These are phyloP conservation scores for Pichia sp. DNA, from an alignment of 1,139 yeast species.

Conservation along the genomic window DNA sequence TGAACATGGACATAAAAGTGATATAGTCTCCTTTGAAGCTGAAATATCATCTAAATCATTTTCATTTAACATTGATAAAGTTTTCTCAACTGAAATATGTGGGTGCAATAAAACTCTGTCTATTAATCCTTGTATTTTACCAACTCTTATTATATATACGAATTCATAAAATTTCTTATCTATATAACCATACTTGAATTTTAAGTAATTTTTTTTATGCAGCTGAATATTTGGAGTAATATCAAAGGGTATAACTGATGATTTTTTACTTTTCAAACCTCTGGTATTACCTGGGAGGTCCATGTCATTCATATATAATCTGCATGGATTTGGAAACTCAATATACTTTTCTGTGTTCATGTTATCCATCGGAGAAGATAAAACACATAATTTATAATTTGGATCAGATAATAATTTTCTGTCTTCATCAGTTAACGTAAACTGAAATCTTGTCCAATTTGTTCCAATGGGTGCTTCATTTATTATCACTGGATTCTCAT, in stretches of 20 bases:
- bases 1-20: slow-evolving; percentile 60
- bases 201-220: slow-evolving; percentile 34
- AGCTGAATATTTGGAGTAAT: slow-evolving; percentile 39
- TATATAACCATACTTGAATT: slow-evolving; percentile 49
- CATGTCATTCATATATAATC: slow-evolving; percentile 44
- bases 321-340: slow-evolving; percentile 55
- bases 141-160: slow-evolving; percentile 47
- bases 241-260: slow-evolving; percentile 65
- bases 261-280: slow-evolving; percentile 56
- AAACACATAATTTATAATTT: slow-evolving; percentile 35
- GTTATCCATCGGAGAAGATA: slow-evolving; percentile 40
- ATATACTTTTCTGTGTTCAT: slow-evolving; percentile 35
- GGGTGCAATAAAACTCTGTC: slow-evolving; percentile 33
- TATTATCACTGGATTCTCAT: not conserved
- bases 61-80: slow-evolving; percentile 37
- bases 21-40: slow-evolving; percentile 44
- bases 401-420: slow-evolving; percentile 27
- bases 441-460: slow-evolving; percentile 29
- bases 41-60: slow-evolving; percentile 45
- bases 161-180: slow-evolving; percentile 38
- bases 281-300: slow-evolving; percentile 44
- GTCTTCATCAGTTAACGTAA: slow-evolving; percentile 39
- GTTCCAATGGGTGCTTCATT: not conserved
- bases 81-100: slow-evolving; percentile 42
- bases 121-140: slow-evolving; percentile 35